Conservation (phyloP, 148 eudicot species). For the Arctostaphylos glauca region DNA sequence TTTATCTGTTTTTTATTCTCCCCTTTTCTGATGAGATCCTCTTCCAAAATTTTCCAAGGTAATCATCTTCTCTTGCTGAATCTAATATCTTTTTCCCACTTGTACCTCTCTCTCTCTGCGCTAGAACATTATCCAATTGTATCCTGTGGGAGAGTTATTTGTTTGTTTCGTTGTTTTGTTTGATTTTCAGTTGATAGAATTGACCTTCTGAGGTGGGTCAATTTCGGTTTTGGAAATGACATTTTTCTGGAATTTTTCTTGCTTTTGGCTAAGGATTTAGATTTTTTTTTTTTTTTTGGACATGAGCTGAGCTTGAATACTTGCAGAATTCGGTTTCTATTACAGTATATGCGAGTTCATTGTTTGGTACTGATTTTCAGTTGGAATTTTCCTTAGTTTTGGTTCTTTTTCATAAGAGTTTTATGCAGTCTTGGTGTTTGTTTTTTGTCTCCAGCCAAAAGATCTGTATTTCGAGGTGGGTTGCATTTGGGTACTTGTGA, state of each 20-base stretch:
- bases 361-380: background rate
- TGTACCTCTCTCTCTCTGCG: background rate
- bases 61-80: constrained; percentile 3
- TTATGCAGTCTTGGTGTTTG: constrained; percentile 15
- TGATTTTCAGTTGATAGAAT: constrained; percentile 11
- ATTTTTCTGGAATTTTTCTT: background rate
- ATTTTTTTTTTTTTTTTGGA: background rate
- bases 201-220: constrained; percentile 15
- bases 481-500: constrained; percentile 14
- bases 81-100: background rate
- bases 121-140: background rate
- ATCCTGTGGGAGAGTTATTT: constrained; percentile 11
- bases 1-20: constrained; percentile 17
- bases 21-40: constrained; percentile 20
- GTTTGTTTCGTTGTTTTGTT: background rate
- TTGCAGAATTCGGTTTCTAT: background rate
- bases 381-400: background rate
- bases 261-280: background rate
- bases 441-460: constrained; percentile 14
- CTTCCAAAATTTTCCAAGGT: constrained; percentile 11
- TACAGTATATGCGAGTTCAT: background rate
- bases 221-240: background rate
- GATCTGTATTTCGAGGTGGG: constrained; percentile 19
- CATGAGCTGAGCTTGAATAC: constrained; percentile 1
- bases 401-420: background rate